A percentile compares a stretch with the other conserved stretches of the same genome.
These are phyloP conservation scores for Cytospora piceicola DNA, from an alignment of 2,329 filamentous ascomycete genomes.

Conservation along the genomic window DNA sequence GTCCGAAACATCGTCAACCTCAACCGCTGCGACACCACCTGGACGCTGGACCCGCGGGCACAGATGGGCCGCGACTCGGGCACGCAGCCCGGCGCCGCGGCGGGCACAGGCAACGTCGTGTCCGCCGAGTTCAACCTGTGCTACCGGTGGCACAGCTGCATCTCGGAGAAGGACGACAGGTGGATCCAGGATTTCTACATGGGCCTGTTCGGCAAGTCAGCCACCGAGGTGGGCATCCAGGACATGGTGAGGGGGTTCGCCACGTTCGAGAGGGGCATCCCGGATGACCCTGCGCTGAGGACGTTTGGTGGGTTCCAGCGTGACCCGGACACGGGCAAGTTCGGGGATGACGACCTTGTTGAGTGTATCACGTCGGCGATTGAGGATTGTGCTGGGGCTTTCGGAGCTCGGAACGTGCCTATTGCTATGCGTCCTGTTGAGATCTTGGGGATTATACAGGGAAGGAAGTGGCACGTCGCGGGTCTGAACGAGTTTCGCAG, in stretches of 20 bases:
- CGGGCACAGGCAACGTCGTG: conserved; percentile 79
- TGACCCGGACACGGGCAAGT: conserved; percentile 63
- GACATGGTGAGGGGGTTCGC: conserved; percentile 67
- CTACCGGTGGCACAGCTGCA: conserved; percentile 85
- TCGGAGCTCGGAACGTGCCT: conserved; percentile 75
- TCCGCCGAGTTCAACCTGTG: conserved; percentile 89
- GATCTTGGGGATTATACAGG: conserved; percentile 78
- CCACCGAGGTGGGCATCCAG: conserved; percentile 57
- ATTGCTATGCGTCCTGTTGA: conserved; percentile 75
- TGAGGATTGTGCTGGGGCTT: conserved; percentile 76
- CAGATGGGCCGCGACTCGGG: conserved; percentile 63
- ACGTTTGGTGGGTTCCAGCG: conserved; percentile 69
- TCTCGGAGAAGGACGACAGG: conserved; percentile 73
- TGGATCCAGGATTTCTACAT: conserved; percentile 76
- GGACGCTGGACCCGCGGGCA: conserved; percentile 78
- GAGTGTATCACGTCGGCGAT: conserved; percentile 69
- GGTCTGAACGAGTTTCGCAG: conserved; percentile 84
- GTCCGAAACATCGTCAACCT: conserved; percentile 70
- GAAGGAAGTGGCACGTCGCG: conserved; percentile 75
- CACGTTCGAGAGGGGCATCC: conserved; percentile 64
- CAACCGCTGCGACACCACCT: conserved; percentile 73
- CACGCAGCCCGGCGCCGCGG: conserved; percentile 62
- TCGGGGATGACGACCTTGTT: conserved; percentile 77
- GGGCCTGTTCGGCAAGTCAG: conserved; percentile 64
- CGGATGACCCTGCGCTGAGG: conserved; percentile 69